These are phyloP conservation scores for Macadamia tetraphylla DNA, from an alignment of 164 flowering plant genomes.

Conservation along the genomic window DNA sequence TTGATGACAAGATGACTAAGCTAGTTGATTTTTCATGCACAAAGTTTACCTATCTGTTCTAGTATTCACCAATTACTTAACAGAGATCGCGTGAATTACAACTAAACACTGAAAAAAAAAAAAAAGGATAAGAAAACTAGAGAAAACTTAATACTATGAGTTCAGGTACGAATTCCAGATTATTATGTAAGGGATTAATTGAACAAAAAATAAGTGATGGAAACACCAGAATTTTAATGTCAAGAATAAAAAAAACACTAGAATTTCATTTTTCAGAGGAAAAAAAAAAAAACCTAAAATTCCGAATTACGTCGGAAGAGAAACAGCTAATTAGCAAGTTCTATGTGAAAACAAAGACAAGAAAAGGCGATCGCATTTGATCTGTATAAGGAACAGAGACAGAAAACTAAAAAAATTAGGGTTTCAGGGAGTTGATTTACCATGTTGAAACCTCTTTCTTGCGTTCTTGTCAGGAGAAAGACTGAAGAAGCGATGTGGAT, in stretches of 20 bases:
- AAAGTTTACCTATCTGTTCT: no score
- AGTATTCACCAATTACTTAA: no score
- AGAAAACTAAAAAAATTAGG: not conserved
- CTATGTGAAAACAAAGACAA: not conserved
- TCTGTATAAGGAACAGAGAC: not conserved
- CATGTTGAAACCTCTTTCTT: not conserved
- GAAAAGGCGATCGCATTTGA: not conserved
- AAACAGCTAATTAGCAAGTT: not conserved
- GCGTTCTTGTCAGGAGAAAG: not conserved
- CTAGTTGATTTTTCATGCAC: no score
- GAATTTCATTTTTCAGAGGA: not conserved
- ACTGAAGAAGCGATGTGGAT: not conserved
- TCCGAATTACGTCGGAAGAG: not conserved
- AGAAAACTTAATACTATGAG: no score
- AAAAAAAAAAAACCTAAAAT: not conserved
- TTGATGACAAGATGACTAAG: no score
- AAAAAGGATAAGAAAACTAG: no score
- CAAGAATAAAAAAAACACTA: not conserved
- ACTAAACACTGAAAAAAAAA: no score
- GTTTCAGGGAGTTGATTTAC: not conserved
- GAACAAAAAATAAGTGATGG: no score
- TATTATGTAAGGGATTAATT: not conserved
- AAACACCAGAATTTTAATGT: not conserved
- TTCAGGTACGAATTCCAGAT: not conserved
- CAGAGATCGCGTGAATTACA: no score